Evolutionary conservation across 768 basidiomycete genomes (phyloP).

Genomic region (Pleurotus cornucopiae): DNA sequence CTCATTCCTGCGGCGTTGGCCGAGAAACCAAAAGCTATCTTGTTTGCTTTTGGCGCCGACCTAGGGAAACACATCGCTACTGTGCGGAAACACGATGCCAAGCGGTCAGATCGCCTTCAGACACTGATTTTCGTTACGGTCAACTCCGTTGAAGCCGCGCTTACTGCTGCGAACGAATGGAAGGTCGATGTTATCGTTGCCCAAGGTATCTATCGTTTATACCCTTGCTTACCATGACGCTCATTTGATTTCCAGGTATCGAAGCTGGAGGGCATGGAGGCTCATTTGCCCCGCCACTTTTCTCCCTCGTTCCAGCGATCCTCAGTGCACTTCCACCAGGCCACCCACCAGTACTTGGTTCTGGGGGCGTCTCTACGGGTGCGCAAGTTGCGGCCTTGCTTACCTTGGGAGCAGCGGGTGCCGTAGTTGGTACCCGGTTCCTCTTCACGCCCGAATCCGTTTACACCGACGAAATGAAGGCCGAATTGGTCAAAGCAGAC

Average conservation of each 20-base stretch:
- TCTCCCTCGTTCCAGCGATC: constrained; percentile 31
- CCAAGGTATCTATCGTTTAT: constrained; percentile 35
- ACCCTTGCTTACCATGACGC: background rate
- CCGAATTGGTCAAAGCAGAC: constrained; percentile 28
- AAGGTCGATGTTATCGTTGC: constrained; percentile 50
- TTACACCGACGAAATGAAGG: constrained; percentile 34
- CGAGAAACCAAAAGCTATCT: constrained; percentile 39
- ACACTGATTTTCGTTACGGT: constrained; percentile 39
- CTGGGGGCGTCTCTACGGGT: constrained; percentile 45
- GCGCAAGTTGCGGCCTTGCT: constrained; percentile 37
- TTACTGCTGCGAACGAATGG: constrained; percentile 38
- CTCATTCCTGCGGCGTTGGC: constrained; percentile 35
- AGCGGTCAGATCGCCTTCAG: constrained; percentile 25
- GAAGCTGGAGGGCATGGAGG: constrained; percentile 50
- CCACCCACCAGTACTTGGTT: constrained; percentile 36
- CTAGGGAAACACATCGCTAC: constrained; percentile 39
- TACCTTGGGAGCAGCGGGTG: constrained; percentile 39
- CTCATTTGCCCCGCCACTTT: constrained; percentile 30
- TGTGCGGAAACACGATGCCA: constrained; percentile 30
- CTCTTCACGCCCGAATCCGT: constrained; percentile 39
- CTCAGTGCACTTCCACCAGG: constrained; percentile 22
- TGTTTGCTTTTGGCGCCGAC: constrained; percentile 47
- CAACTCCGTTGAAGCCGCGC: constrained; percentile 38
- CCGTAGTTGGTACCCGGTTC: constrained; percentile 45
- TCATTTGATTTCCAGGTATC: constrained; percentile 26